A percentile compares a stretch with the other conserved stretches of the same genome.
Evolutionary conservation across 352 stramenopile species (phyloP).

Genomic region (Pythium sukuiense): DNA sequence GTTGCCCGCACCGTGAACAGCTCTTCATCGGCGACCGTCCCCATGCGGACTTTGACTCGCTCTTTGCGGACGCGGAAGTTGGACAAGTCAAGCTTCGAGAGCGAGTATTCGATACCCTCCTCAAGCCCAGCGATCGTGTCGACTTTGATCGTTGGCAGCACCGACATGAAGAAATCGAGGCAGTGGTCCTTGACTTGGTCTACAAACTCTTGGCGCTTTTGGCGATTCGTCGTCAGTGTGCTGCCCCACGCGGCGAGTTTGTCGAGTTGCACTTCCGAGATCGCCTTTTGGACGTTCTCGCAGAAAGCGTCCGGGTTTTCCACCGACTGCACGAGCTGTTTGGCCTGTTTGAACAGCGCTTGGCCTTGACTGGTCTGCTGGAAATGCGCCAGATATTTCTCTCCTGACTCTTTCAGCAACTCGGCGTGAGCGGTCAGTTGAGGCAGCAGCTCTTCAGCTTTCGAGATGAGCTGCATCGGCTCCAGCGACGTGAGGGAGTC

Average conservation of each 20-base stretch:
- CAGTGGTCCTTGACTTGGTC: conserved; percentile 83
- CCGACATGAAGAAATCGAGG: conserved; percentile 85
- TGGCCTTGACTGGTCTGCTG: conserved; percentile 73
- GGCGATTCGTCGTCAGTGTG: conserved; percentile 54
- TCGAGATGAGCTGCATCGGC: conserved; percentile 50
- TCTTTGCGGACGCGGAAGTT: conserved; percentile 87
- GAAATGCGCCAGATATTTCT: conserved; percentile 70
- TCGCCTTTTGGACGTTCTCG: conserved; percentile 68
- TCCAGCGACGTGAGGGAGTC: conserved; percentile 57
- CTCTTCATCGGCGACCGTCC: conserved; percentile 75
- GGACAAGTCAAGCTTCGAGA: conserved; percentile 78
- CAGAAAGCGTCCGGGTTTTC: conserved; percentile 76
- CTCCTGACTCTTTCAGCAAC: conserved; percentile 55
- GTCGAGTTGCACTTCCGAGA: conserved; percentile 66
- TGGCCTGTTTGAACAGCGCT: conserved; percentile 64
- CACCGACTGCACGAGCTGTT: conserved; percentile 67
- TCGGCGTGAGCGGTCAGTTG: conserved; percentile 54
- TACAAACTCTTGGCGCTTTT: conserved; percentile 78
- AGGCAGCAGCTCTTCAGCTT: conserved; percentile 66
- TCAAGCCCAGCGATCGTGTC: conserved; percentile 79
- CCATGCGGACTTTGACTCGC: conserved; percentile 82
- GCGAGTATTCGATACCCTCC: conserved; percentile 74
- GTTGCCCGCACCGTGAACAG: conserved; percentile 77
- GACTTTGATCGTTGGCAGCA: conserved; percentile 80
- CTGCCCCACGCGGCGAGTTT: conserved; percentile 68